Evolutionary conservation across 2,329 filamentous ascomycete species (phyloP).

Genomic region (Rugonectria rugulosa): DNA sequence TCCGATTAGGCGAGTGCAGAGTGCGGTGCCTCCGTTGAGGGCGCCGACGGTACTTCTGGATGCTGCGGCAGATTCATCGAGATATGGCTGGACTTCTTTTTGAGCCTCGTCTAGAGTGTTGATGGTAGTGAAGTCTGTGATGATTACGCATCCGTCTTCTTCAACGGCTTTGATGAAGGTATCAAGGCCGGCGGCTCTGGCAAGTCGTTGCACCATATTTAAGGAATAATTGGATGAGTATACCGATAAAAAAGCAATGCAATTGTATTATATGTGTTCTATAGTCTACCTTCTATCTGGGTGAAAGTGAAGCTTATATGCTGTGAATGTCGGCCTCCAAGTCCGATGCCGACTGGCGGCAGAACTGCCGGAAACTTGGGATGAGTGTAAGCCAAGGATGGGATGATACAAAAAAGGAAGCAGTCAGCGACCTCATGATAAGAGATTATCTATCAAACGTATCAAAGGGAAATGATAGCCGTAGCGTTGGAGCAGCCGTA

Average conservation of each 20-base stretch:
- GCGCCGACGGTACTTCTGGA: slow-evolving; percentile 32
- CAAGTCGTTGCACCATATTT: slow-evolving; percentile 21
- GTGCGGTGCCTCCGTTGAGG: slow-evolving; percentile 45
- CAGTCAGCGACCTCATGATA: neutral
- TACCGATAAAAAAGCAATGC: too few species aligned
- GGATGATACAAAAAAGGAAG: neutral
- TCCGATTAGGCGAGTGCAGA: slow-evolving; percentile 44
- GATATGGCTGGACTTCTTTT: slow-evolving; percentile 23
- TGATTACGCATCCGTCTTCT: slow-evolving; percentile 24
- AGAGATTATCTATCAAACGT: too few species aligned
- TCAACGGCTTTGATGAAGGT: slow-evolving; percentile 24
- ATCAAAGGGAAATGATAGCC: neutral
- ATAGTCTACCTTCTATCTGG: too few species aligned
- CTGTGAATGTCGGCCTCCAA: too few species aligned
- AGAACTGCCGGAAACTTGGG: too few species aligned
- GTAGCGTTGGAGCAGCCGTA: neutral
- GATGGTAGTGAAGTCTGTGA: slow-evolving; percentile 21
- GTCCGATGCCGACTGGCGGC: too few species aligned
- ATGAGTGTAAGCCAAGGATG: neutral
- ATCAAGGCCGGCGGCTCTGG: slow-evolving; percentile 17
- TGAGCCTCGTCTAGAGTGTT: slow-evolving; percentile 16
- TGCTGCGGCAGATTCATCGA: slow-evolving; percentile 21
- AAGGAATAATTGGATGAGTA: too few species aligned
- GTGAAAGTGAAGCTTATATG: too few species aligned
- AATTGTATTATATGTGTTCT: neutral